These are phyloP conservation scores for Graphiopsis chlorocephala DNA, from an alignment of 2,329 filamentous ascomycete genomes.

Conservation along the genomic window DNA sequence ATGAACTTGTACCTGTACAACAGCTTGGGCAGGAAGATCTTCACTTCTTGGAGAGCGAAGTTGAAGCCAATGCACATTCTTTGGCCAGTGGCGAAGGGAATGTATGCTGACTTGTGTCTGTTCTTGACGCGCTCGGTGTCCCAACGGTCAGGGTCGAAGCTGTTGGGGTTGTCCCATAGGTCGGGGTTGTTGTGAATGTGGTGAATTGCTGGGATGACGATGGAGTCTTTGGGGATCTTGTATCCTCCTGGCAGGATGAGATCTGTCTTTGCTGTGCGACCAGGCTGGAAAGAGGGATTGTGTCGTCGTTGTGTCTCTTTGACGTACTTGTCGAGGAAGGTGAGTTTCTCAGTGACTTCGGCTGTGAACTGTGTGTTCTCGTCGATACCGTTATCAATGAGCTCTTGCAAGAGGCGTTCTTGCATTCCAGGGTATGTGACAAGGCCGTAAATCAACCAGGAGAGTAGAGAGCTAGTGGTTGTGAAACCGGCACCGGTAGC, in stretches of 20 bases:
- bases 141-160: slow-evolving; percentile 62
- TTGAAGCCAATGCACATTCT: slow-evolving; percentile 64
- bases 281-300: slow-evolving; percentile 62
- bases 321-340: slow-evolving; percentile 57
- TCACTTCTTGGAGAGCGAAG: slow-evolving; percentile 61
- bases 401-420: slow-evolving; percentile 56
- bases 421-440: slow-evolving; percentile 56
- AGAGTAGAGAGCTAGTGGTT: slow-evolving; percentile 58
- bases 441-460: slow-evolving; percentile 57
- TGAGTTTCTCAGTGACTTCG: slow-evolving; percentile 42
- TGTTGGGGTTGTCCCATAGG: slow-evolving; percentile 57
- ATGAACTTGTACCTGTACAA: slow-evolving; percentile 60
- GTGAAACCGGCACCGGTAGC: slow-evolving; percentile 59
- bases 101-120: slow-evolving; percentile 52
- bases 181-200: slow-evolving; percentile 51
- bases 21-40: slow-evolving; percentile 58
- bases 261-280: slow-evolving; percentile 55
- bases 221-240: slow-evolving; percentile 50
- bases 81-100: slow-evolving; percentile 58
- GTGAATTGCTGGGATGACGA: slow-evolving; percentile 53
- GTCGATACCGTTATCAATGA: slow-evolving; percentile 43
- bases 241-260: slow-evolving; percentile 60
- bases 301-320: slow-evolving; percentile 58
- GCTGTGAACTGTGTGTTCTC: slow-evolving; percentile 36
- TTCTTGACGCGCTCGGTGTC: slow-evolving; percentile 53